Percentiles rank a stretch among this genome's conserved stretches.
phyloP scores from a whole-genome alignment of 2,329 filamentous ascomycete genomes.

The Diaporthe amygdali region DNA sequence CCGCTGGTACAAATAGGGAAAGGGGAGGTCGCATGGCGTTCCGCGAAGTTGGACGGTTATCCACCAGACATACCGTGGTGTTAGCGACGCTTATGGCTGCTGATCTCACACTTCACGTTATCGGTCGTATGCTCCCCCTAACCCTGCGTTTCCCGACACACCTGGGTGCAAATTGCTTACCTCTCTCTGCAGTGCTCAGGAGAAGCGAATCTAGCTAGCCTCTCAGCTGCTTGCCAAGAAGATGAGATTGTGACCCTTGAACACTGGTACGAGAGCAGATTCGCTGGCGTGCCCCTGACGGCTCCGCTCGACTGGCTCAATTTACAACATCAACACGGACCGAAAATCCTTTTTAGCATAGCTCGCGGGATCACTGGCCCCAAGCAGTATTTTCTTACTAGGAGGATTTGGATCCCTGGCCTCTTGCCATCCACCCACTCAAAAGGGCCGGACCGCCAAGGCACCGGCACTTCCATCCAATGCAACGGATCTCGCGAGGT shows the following conservation, averaged over 20 bases:
- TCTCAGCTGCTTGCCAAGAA: not conserved
- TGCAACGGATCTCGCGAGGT: not conserved
- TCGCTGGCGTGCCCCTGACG: conserved; percentile 1
- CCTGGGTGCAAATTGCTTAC: not conserved
- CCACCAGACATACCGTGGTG: too few relatives aligned
- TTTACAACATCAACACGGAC: not conserved
- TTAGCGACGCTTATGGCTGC: not conserved
- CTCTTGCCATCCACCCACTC: not conserved
- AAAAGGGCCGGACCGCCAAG: conserved; percentile 8
- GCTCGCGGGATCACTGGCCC: not conserved
- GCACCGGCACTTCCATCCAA: not conserved
- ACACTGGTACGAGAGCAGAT: not conserved
- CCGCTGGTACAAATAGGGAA: not conserved
- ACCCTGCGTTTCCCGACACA: not conserved
- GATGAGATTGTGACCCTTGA: not conserved
- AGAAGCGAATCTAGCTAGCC: not conserved
- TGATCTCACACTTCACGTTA: not conserved
- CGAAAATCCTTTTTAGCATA: not conserved
- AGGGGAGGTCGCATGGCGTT: not conserved
- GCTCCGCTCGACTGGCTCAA: not conserved
- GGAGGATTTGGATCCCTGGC: not conserved
- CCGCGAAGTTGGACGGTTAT: too few relatives aligned
- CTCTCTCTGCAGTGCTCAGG: not conserved
- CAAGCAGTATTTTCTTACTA: conserved; percentile 3
- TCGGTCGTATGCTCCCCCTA: not conserved